These are phyloP conservation scores for Starmerella bacillaris DNA, from an alignment of 805 yeast species.

Conservation along the genomic window DNA sequence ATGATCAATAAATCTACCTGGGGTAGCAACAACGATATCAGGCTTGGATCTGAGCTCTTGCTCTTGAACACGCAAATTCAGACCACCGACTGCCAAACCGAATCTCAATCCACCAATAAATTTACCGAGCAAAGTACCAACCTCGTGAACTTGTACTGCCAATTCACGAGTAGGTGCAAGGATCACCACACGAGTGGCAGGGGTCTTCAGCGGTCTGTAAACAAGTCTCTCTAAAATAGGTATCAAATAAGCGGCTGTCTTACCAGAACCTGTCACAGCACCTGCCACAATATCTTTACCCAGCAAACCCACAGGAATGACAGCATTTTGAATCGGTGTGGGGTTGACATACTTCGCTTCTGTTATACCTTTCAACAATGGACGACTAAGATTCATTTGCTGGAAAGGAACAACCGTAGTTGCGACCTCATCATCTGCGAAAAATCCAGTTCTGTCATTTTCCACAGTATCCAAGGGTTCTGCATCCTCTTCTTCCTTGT, in stretches of 20 bases:
- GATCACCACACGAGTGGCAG: conserved; percentile 79
- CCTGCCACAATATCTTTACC: conserved; percentile 98
- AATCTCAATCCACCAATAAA: conserved; percentile 61
- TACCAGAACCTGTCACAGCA: conserved; percentile 99
- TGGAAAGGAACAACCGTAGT: conserved; percentile 49
- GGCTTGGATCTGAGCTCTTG: conserved; percentile 84
- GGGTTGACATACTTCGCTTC: conserved; percentile 74
- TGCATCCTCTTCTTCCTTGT: conserved; percentile 19
- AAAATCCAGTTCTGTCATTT: conserved; percentile 23
- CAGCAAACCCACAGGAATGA: conserved; percentile 78
- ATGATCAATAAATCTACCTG: conserved; percentile 97
- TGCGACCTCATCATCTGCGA: conserved; percentile 21
- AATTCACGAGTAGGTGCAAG: conserved; percentile 94
- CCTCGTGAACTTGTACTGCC: conserved; percentile 91
- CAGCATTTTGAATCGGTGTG: conserved; percentile 82
- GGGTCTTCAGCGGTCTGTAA: conserved; percentile 68
- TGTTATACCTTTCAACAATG: conserved; percentile 65
- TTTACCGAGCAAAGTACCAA: conserved; percentile 67
- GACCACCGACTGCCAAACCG: conserved; percentile 96
- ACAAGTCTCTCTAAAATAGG: conserved; percentile 86
- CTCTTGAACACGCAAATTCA: conserved; percentile 87
- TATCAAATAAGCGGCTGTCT: conserved; percentile 94
- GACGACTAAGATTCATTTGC: conserved; percentile 68
- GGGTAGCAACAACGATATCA: conserved; percentile 92
- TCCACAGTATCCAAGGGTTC: conserved; percentile 22